Conservation (phyloP, 345 rosid genomes). For the Brassica rapa region DNA sequence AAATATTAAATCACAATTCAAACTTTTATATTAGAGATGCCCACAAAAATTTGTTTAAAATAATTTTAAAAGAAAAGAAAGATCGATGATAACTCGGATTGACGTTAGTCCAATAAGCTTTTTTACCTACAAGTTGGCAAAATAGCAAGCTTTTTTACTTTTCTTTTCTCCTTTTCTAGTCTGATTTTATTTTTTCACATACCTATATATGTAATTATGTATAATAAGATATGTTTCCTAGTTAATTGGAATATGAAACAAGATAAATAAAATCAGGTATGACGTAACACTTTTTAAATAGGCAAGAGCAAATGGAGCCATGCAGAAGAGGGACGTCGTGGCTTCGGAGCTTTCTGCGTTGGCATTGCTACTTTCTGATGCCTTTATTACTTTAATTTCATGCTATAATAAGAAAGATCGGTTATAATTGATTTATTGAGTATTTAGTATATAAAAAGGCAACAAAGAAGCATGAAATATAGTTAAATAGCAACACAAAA, state of each 20-base stretch:
- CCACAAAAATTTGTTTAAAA: background rate
- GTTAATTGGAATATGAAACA: conserved; percentile 19
- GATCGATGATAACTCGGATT: background rate
- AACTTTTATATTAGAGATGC: background rate
- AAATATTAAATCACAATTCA: background rate
- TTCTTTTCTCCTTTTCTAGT: conserved; percentile 5
- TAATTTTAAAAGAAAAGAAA: background rate
- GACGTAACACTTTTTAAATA: conserved; percentile 23
- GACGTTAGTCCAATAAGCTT: conserved; percentile 14
- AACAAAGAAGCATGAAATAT: conserved; percentile 1
- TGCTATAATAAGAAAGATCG: conserved; percentile 34
- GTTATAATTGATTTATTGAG: conserved; percentile 16
- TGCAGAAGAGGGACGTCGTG: conserved; percentile 37
- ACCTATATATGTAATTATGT: background rate
- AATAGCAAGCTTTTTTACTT: background rate
- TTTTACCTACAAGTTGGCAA: conserved; percentile 33
- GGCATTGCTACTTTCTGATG: conserved; percentile 34
- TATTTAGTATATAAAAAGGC: background rate
- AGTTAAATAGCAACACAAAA: conserved; percentile 11
- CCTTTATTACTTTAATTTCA: conserved; percentile 23
- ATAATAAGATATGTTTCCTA: conserved; percentile 29
- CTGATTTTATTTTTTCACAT: background rate
- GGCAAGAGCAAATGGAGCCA: conserved; percentile 26
- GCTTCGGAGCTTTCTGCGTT: conserved; percentile 37
- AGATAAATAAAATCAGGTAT: conserved; percentile 5